Base-by-base conservation (phyloP, 2,329 filamentous ascomycete species). In the Neonectria sp. region DNA sequence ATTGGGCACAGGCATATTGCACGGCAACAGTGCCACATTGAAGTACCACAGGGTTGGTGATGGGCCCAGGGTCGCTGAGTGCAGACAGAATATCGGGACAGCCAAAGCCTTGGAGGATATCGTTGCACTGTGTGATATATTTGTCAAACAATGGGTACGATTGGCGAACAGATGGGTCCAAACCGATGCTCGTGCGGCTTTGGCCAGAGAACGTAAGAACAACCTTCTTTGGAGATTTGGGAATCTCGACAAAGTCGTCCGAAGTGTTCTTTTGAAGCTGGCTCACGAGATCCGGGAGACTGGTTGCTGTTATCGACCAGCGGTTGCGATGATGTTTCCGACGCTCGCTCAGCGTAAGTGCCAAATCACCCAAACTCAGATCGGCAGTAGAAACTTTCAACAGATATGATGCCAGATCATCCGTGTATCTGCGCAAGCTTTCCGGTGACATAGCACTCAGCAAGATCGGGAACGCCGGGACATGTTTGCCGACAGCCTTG, bases 161-260 rank as follows among this genome's bases (percentile, higher is more conserved):
- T 13, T 68, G 45, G 25, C 40, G 63, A 3, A 67, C 51, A 2
- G 29, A 61, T 0, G 49, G 27, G 29, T 65, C 63, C n/a, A 72
- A 40, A n/a, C 63, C 65, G 21, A 72, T 68, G 31, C 37, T 72
- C 2, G 45, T 67, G 24, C 60, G 59, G 43, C 71, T 76, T 58
- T 85, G 83, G 3, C 82, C 82, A 4, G 80, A 81, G 51, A 84
- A 82, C 24, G 72, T 75, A 1, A 84, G 61, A 2, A 84, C 70
- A 1, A 82, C 67, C 27, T 69, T 63, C 60, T 72, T 56, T 17
- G 70, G 25, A 33, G 64, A 43, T 27, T 63, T 70, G 17, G 61
- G 25, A 21, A 49, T n/a, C 29, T 70, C 55, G 4, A 65, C 11
- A 29, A 63, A 48, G 40, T 57, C 46, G 6, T 29, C 43, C 2